Evolutionary conservation across 768 basidiomycete genomes (phyloP), one percentile per base, ranked within the genome.

Genomic region (Mycena maculata): DNA sequence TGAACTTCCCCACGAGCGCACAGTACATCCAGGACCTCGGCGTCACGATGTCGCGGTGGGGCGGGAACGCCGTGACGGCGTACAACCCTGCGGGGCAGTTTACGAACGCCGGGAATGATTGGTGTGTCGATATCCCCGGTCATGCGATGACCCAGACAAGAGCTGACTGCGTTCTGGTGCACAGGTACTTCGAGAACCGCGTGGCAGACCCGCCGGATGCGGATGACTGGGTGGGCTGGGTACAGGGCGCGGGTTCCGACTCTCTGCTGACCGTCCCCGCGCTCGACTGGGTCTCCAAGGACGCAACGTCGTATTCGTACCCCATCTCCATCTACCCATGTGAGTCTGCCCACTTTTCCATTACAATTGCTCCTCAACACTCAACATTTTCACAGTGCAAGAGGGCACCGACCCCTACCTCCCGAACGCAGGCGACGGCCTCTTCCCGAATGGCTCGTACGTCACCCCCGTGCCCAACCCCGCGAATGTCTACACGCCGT

Each of bases 221-320:
- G 20, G 85, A 87, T 70, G 81, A 75, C 44, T 87, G 85, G 86
- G 58, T 85, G 49, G 83, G 76, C 4, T 86, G 84, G 84, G 83
- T 86, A 38, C 63, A 76, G 20, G 82, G 68, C 20, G 84, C 84
- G 49, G 85, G 85, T 7, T 82, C 83, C 33, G 72, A 79, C 25
- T 76, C 78, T 10, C 70, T 87, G 65, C 45, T 88, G 50, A 85
- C 85, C 4, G 73, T 88, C 42, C 86, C 86, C 66, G 82, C 86
- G 85, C 80, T 87, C 33, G 86, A 87, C 68, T 87, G 86, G 86
- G 86, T 87, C 4, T 75, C 86, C 2, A 87, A 87, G 65, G 86
- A 87, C 69, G 71, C 76, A 4, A 79, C 83, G 3, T 87, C 86
- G 1, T 87, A 87, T 62, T 87, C 86, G 3, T 87, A 85, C 65